Evolutionary conservation across 2,329 filamentous ascomycete species (phyloP).

Genomic region (Sclerotiophoma versabilis): DNA sequence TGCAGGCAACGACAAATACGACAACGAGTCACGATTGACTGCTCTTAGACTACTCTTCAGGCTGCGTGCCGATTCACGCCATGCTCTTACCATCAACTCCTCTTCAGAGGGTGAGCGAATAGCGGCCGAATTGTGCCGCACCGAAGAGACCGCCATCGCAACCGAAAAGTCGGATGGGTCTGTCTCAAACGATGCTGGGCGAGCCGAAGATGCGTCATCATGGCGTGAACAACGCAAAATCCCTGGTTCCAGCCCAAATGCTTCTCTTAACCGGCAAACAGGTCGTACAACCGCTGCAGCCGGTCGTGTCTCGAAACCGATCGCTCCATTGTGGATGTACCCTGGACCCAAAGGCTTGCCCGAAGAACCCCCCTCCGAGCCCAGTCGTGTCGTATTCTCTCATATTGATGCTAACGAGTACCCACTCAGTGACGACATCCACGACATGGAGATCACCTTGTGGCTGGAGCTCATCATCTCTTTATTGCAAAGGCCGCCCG

Average conservation of each 20-base stretch:
- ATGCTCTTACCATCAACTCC: constrained; percentile 74
- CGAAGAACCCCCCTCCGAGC: constrained; percentile 57
- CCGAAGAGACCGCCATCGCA: constrained; percentile 58
- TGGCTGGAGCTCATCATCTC: constrained; percentile 81
- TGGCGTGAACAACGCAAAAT: constrained; percentile 41
- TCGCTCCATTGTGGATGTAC: constrained; percentile 63
- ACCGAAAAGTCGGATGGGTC: constrained; percentile 53
- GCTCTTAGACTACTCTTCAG: constrained; percentile 68
- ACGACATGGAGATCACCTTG: constrained; percentile 56
- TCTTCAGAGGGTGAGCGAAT: constrained; percentile 76
- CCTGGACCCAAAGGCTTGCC: constrained; percentile 61
- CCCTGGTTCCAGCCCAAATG: constrained; percentile 41
- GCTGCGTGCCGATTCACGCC: constrained; percentile 80
- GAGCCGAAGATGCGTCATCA: constrained; percentile 40
- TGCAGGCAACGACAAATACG: constrained; percentile 40
- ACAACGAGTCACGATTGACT: constrained; percentile 48
- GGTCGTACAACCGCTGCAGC: constrained; percentile 31
- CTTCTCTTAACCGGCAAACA: constrained; percentile 41
- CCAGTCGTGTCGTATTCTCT: constrained; percentile 61
- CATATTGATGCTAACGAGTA: constrained; percentile 51
- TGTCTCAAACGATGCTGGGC: constrained; percentile 25
- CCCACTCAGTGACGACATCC: constrained; percentile 45
- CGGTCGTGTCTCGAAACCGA: constrained; percentile 43
- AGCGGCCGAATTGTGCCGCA: constrained; percentile 74
- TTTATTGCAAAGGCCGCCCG: constrained; percentile 75